Percentiles rank a stretch among this genome's conserved stretches.
Conservation (phyloP, 1,284 basidiomycete genomes). For the Baeospora myosura region DNA sequence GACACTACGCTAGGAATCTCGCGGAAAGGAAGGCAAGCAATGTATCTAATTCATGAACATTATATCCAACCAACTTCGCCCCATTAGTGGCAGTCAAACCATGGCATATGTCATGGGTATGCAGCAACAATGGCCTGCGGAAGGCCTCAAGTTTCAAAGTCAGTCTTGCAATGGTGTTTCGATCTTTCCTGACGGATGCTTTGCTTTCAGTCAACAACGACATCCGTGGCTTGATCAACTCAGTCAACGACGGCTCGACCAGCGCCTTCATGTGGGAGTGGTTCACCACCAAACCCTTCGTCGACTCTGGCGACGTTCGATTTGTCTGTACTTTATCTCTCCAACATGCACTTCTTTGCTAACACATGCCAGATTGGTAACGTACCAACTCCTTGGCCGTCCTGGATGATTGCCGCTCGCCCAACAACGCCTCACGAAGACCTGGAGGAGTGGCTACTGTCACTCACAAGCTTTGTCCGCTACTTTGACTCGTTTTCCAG, state of each 20-base stretch:
- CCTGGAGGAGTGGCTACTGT: slow-evolving; percentile 57
- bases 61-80: neutral
- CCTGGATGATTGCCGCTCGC: slow-evolving; percentile 88
- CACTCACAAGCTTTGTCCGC: slow-evolving; percentile 59
- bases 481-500: slow-evolving; percentile 61
- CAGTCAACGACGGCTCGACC: slow-evolving; percentile 81
- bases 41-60: neutral
- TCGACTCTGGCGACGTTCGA: slow-evolving; percentile 74
- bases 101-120: slow-evolving; percentile 95
- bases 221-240: slow-evolving; percentile 82
- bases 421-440: slow-evolving; percentile 44
- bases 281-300: slow-evolving; percentile 95
- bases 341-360: slow-evolving; percentile 21
- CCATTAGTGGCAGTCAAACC: slow-evolving; percentile 72
- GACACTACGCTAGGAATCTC: slow-evolving; percentile 88
- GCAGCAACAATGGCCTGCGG: slow-evolving; percentile 75
- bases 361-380: slow-evolving; percentile 62
- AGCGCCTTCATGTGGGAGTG: slow-evolving; percentile 93
- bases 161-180: slow-evolving; percentile 9
- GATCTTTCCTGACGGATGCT: neutral
- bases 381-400: slow-evolving; percentile 93
- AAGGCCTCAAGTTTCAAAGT: slow-evolving; percentile 74
- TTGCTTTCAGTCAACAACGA: slow-evolving; percentile 76
- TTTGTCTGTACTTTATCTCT: slow-evolving; percentile 48
- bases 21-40: slow-evolving; percentile 65